These are phyloP conservation scores for Trichoderma sp. DNA, from an alignment of 2,329 filamentous ascomycete species.

Conservation along the genomic window DNA sequence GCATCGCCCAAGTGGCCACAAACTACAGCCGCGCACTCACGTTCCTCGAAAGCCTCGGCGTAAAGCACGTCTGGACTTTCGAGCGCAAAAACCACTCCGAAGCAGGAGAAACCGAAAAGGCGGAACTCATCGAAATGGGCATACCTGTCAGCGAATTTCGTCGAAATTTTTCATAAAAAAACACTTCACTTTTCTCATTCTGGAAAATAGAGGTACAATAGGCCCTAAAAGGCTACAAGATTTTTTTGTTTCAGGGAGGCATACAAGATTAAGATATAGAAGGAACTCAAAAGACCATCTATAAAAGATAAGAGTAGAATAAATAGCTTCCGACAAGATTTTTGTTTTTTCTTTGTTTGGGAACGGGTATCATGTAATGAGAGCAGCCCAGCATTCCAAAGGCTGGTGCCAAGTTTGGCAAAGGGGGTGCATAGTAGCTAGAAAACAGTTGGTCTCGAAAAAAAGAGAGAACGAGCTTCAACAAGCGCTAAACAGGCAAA, in stretches of 20 bases:
- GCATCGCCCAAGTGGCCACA: constrained; percentile 80
- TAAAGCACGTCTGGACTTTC: constrained; percentile 63
- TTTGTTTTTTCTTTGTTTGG: constrained; percentile 8
- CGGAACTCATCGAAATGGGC: constrained; percentile 44
- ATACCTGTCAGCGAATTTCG: constrained; percentile 47
- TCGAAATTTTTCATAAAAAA: constrained; percentile 29
- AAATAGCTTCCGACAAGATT: constrained; percentile 7
- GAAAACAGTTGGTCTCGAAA: constrained; percentile 12
- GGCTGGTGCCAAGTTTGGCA: neutral
- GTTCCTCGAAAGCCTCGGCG: constrained; percentile 68
- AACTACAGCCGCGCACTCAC: constrained; percentile 73
- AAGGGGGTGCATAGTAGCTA: constrained; percentile 21
- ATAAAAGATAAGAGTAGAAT: constrained; percentile 8
- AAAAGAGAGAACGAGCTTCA: neutral
- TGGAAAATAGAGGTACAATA: neutral
- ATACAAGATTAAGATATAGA: neutral
- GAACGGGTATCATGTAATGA: constrained; percentile 31
- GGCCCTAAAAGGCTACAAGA: neutral
- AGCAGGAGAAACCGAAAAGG: constrained; percentile 34
- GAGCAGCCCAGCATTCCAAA: constrained; percentile 19
- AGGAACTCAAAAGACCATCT: neutral
- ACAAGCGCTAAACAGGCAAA: neutral
- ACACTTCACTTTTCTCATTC: neutral
- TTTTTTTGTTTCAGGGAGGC: neutral
- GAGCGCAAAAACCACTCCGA: constrained; percentile 40